Evolutionary conservation across 2,329 filamentous ascomycete species (phyloP), one percentile per base, ranked within the genome.

Genomic region (Hawksworthiomyces lignivorus): DNA sequence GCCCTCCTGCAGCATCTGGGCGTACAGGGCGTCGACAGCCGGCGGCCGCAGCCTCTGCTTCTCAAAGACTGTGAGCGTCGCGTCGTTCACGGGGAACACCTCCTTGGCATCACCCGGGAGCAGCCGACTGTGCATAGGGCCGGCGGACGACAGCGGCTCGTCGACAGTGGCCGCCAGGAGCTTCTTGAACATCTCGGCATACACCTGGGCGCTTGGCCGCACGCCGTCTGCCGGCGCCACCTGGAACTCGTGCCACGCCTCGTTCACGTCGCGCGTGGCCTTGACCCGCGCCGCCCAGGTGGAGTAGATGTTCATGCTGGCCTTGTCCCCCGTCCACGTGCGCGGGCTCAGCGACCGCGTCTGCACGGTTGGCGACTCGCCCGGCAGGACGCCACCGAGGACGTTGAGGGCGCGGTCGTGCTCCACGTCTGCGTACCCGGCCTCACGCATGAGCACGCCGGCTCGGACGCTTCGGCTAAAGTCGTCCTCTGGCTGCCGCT

Each of bases 1-100:
- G 1, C 69, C 67, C 2, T 65, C 62, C 2, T 54, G 55, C 11
- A 62, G 55, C 76, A 88, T 84, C 31, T 69, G 63, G 10, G 66
- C 54, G 45, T 82, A 83, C 4, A 89, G 64, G 38, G 73, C 65
- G 5, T 68, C 60, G 10, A 79, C 60, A 1, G 65, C 70, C 3
- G 84, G 84, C 1, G 82, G 76, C 12, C 68, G 63, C 32, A 78
- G 62, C n/a, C 76, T 69, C 29, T 77, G 71, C 49, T 75, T 76
- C 44, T 84, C 82, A 41, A 80, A 75, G n/a, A 80, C 72, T 45
- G 69, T 83, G 53, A 69, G 71, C 57, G 70, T 84, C 58, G 64
- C 62, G 42, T 75, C 69, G 17, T 79, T 62, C 17, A 77, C 68
- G 1, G 74, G 67, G 11, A 70, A 61, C 8, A 71, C 63, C 53